phyloP scores from a whole-genome alignment of 1,139 yeast genomes.

The Hyphopichia buzzinii region DNA sequence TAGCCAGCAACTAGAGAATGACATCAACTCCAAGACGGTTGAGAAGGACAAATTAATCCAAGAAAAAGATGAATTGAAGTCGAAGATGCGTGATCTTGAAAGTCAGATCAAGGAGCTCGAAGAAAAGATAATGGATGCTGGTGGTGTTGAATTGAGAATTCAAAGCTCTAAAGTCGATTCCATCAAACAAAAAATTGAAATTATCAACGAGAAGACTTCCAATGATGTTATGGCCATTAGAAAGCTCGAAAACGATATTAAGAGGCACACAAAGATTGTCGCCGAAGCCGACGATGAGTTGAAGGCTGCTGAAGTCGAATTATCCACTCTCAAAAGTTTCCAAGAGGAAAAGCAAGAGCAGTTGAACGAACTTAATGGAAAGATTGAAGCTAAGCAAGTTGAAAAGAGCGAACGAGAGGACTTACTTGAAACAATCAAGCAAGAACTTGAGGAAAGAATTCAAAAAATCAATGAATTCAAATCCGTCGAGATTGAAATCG shows the following conservation, averaged over 20 bases:
- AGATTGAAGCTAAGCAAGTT: slow-evolving; percentile 21
- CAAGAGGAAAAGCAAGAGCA: slow-evolving; percentile 36
- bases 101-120: slow-evolving; percentile 58
- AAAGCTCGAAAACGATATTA: slow-evolving; percentile 67
- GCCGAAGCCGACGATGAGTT: slow-evolving; percentile 40
- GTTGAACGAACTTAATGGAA: slow-evolving; percentile 29
- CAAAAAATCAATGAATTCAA: slow-evolving; percentile 58
- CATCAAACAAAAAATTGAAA: slow-evolving; percentile 63
- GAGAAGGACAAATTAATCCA: slow-evolving; percentile 31
- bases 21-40: slow-evolving; percentile 36
- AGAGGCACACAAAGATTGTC: slow-evolving; percentile 51
- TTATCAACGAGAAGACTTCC: slow-evolving; percentile 57
- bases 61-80: slow-evolving; percentile 46
- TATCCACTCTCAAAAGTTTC: slow-evolving; percentile 23
- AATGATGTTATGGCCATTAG: slow-evolving; percentile 59
- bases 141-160: slow-evolving; percentile 81
- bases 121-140: slow-evolving; percentile 82
- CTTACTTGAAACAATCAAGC: slow-evolving; percentile 37
- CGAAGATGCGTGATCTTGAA: slow-evolving; percentile 60
- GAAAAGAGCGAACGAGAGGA: slow-evolving; percentile 34
- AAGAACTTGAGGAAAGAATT: slow-evolving; percentile 49
- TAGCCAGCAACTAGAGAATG: slow-evolving; percentile 27
- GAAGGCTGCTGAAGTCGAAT: slow-evolving; percentile 26
- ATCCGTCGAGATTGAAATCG: slow-evolving; percentile 69
- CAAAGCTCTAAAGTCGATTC: slow-evolving; percentile 85